Percentiles rank a stretch among this genome's conserved stretches.
These are phyloP conservation scores for Cyclotella choctawhatcheeana DNA, from an alignment of 108 stramenopile species.

Conservation along the genomic window DNA sequence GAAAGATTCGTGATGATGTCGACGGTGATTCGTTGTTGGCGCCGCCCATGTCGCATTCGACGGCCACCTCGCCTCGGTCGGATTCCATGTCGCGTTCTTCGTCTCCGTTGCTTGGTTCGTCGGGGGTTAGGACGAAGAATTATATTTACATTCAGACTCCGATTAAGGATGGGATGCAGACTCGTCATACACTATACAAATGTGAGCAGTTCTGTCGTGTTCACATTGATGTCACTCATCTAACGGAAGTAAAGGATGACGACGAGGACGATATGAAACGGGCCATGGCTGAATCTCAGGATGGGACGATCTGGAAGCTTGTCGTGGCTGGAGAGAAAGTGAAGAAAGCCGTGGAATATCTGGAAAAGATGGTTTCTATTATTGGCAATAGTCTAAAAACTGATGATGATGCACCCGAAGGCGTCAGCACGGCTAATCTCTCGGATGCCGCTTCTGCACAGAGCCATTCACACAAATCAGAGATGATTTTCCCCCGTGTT, in stretches of 20 bases:
- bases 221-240: constrained; percentile 58
- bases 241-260: constrained; percentile 42
- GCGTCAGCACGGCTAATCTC: not conserved
- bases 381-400: constrained; percentile 23
- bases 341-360: constrained; percentile 57
- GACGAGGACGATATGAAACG: constrained; percentile 55
- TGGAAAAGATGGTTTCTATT: constrained; percentile 56
- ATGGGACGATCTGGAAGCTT: constrained; percentile 82
- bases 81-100: constrained; percentile 33
- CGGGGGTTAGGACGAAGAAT: constrained; percentile 49
- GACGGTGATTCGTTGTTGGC: constrained; percentile 17
- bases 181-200: constrained; percentile 63
- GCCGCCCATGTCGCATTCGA: constrained; percentile 10
- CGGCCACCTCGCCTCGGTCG: constrained; percentile 21
- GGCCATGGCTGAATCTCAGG: constrained; percentile 59
- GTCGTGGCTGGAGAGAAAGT: constrained; percentile 65
- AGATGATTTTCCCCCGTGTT: constrained; percentile 76
- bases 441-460: constrained; percentile 8
- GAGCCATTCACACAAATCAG: constrained; percentile 15
- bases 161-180: constrained; percentile 64
- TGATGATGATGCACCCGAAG: not conserved
- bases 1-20: constrained; percentile 45
- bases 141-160: constrained; percentile 72
- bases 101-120: constrained; percentile 29
- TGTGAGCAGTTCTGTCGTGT: constrained; percentile 71